A percentile compares a stretch with the other conserved stretches of the same genome.
Evolutionary conservation across 345 rosid genomes (phyloP).

Genomic region (Brassica incana): DNA sequence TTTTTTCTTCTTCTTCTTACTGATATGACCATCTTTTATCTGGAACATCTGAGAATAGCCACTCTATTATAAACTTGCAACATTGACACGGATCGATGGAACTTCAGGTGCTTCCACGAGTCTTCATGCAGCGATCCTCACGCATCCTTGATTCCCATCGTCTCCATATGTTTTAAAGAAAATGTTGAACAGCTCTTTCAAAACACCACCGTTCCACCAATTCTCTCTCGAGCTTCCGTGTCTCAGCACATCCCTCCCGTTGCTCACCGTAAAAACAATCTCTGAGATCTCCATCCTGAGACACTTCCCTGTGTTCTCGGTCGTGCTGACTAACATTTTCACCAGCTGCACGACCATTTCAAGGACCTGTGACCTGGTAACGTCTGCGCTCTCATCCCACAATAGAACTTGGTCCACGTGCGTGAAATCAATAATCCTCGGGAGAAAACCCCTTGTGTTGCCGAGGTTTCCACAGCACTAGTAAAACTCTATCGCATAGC

Average conservation of each 20-base stretch:
- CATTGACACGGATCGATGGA: slow-evolving; percentile 57
- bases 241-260: slow-evolving; percentile 72
- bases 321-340: slow-evolving; percentile 78
- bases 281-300: slow-evolving; percentile 82
- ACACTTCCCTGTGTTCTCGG: slow-evolving; percentile 63
- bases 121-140: slow-evolving; percentile 71
- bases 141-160: slow-evolving; percentile 40
- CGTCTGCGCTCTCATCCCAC: slow-evolving; percentile 49
- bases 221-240: slow-evolving; percentile 65
- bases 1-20: no score
- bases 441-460: slow-evolving; percentile 81
- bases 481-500: no score
- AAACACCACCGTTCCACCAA: slow-evolving; percentile 85
- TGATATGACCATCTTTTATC: no score
- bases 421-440: slow-evolving; percentile 81
- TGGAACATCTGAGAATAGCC: no score
- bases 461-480: slow-evolving; percentile 95
- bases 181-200: slow-evolving; percentile 75
- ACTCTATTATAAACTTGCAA: slow-evolving; percentile 47
- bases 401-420: slow-evolving; percentile 54
- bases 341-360: slow-evolving; percentile 76
- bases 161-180: slow-evolving; percentile 53
- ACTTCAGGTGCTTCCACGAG: slow-evolving; percentile 57
- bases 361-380: slow-evolving; percentile 49
- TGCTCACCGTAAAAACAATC: slow-evolving; percentile 78